Base-by-base conservation (phyloP, 768 basidiomycete species). In the Mycena haematopus region DNA sequence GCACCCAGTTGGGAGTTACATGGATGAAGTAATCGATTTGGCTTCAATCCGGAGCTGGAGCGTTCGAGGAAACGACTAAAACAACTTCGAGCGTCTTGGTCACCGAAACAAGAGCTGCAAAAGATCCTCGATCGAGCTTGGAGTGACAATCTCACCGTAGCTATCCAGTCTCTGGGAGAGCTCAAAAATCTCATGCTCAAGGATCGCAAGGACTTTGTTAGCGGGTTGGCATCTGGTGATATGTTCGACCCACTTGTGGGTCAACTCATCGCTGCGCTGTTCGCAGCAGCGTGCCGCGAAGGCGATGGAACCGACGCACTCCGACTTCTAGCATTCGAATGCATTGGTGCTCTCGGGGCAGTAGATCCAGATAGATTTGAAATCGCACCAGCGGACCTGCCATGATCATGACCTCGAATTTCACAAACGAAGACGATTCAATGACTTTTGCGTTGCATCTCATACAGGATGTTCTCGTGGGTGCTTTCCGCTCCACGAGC, bases 361-460 rank as follows among this genome's bases (percentile, higher is more conserved):
- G 83, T 96, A 19, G 97, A 99, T 74, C 96, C 96, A 0, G 96
- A 99, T 78, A 84, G 97, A 52, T 91, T 91, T 69, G 90, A 93
- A 65, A 80, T 93, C 21, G 78, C 1, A 72, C 81, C 31, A 77
- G 75, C 38, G 88, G 90, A 64, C 74, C 84, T 2, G 82, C 83
- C 46, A 89, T 92, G 76, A 83, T 95, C 49, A 82, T 98, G 51
- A 79, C 87, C 62, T 85, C 82, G 70, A 95, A 98, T 72, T 97
- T 95, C 72, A 79, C 78, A 1, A 90, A 96, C 66, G 87, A 90
- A 52, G 79, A 78, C 15, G 96, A 98, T 74, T 84, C 92, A 0
- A 77, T 87, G 51, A 67, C 79, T 7, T 99, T 99, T 71, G 95
- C 90, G 1, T 75, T 95, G 25, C 91, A 96, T 73, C 86, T 99